Evolutionary conservation across 371 early-diverging fungal species (phyloP), one percentile per base, ranked within the genome.

Genomic region (Mortierella sp.): DNA sequence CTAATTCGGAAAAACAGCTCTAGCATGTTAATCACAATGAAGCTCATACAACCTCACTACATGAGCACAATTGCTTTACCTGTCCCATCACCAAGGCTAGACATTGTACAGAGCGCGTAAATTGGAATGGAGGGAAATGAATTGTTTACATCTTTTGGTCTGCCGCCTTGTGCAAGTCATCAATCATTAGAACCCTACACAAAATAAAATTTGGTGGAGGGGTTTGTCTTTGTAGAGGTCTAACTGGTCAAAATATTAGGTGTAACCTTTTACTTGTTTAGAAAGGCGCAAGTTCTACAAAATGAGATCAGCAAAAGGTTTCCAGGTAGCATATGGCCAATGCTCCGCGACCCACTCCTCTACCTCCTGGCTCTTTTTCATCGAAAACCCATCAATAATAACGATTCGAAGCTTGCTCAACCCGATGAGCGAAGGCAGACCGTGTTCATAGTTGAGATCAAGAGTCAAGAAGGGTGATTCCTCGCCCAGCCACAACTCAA

Each of bases 51-150:
- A 16, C 43, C 43, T 43, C 43, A 11, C 43, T 43, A 16, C 51
- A 51, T 51, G 51, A 51, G 20, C 28, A n/a, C 59, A 11, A 2
- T 49, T 37, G n/a, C 39, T 11, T 59, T 71, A 64, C 71, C 71
- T 59, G 71, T 49, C 64, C 71, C 71, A 59, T 64, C 26, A n/a
- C 35, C 65, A 24, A 59, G 59, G 60, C 37, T 32, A 54, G 71
- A 64, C 71, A 71, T 71, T 45, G 62, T 61, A 10, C 39, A 37
- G 20, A 52, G 39, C 28, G 58, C 30, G 68, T 12, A 35, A 30
- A 47, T n/a, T 45, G 32, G 49, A 20, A 49, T 64, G 65, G 11
- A 64, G 32, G 12, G 24, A 28, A 55, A 24, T 35, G 57, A 16
- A 55, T 28, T 55, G 24, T 55, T 55, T 55, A 55, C 30, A 55